A percentile compares a stretch with the other conserved stretches of the same genome.
phyloP scores from a whole-genome alignment of 2,329 filamentous ascomycete genomes.

The Xylariomycetidae sp. region DNA sequence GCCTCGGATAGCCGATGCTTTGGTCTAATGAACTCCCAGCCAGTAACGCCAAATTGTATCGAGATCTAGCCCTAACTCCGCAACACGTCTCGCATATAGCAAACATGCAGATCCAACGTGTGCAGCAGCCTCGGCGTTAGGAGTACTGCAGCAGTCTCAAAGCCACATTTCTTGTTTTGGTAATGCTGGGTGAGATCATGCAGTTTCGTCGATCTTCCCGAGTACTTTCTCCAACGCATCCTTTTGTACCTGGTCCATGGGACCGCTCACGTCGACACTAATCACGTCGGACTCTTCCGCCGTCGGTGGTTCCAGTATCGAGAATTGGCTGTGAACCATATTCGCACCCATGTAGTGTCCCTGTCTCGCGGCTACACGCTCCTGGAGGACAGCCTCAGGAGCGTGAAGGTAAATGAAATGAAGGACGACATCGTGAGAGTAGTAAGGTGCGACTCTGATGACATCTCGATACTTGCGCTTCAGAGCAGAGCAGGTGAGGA shows the following conservation, averaged over 20 bases:
- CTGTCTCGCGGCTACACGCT: constrained; percentile 69
- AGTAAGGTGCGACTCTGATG: constrained; percentile 75
- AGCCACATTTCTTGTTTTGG: no score
- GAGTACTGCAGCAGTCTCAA: no score
- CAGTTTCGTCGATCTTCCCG: constrained; percentile 45
- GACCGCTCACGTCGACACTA: constrained; percentile 61
- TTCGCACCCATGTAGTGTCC: constrained; percentile 93
- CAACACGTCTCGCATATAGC: no score
- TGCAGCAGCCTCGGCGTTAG: no score
- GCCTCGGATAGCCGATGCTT: no score
- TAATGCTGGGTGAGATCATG: constrained; percentile 13
- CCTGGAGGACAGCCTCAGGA: constrained; percentile 66
- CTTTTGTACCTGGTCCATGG: constrained; percentile 54
- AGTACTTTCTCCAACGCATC: constrained; percentile 56
- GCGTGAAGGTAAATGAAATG: constrained; percentile 93
- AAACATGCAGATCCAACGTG: no score
- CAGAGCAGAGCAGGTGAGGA: constrained; percentile 91
- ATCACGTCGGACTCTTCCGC: constrained; percentile 68
- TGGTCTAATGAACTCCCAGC: no score
- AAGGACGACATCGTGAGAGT: constrained; percentile 66
- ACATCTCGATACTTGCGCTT: constrained; percentile 97
- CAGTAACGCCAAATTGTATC: no score
- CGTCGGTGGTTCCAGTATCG: constrained; percentile 77
- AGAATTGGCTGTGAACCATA: constrained; percentile 93
- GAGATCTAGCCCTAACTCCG: no score